A percentile compares a stretch with the other conserved stretches of the same genome.
phyloP scores from a whole-genome alignment of 768 basidiomycete genomes.

The Termitomyces sp. region DNA sequence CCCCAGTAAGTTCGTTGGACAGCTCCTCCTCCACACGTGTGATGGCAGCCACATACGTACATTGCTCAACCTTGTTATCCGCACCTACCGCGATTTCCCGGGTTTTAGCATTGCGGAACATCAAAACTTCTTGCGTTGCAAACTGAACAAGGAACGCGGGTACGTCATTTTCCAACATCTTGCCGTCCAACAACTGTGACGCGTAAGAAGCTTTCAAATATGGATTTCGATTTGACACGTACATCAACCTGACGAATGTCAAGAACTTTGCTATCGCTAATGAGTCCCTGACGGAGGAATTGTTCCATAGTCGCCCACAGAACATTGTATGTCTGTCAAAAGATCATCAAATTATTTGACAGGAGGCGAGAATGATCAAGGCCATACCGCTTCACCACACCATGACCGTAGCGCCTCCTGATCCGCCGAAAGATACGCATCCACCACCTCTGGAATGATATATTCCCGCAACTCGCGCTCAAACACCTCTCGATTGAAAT shows the following conservation, averaged over 20 bases:
- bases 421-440: constrained; percentile 91
- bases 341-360: not conserved
- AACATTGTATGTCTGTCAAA: constrained; percentile 85
- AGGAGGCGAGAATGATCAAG: constrained; percentile 1
- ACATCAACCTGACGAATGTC: constrained; percentile 98
- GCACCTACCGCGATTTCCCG: constrained; percentile 84
- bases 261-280: constrained; percentile 90
- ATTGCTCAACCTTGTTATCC: constrained; percentile 89
- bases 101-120: constrained; percentile 88
- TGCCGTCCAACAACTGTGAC: constrained; percentile 70
- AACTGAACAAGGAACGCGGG: constrained; percentile 92
- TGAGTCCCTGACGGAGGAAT: constrained; percentile 83
- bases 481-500: constrained; percentile 81
- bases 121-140: constrained; percentile 85
- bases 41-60: constrained; percentile 86
- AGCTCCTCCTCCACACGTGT: constrained; percentile 86
- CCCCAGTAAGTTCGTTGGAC: constrained; percentile 89
- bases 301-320: constrained; percentile 97
- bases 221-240: constrained; percentile 18
- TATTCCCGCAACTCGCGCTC: constrained; percentile 91
- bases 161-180: constrained; percentile 83
- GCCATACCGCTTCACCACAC: constrained; percentile 91
- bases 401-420: constrained; percentile 79
- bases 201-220: not conserved
- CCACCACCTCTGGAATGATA: constrained; percentile 96